phyloP scores from a whole-genome alignment of 106 monocot species.

The Allium sativum region DNA sequence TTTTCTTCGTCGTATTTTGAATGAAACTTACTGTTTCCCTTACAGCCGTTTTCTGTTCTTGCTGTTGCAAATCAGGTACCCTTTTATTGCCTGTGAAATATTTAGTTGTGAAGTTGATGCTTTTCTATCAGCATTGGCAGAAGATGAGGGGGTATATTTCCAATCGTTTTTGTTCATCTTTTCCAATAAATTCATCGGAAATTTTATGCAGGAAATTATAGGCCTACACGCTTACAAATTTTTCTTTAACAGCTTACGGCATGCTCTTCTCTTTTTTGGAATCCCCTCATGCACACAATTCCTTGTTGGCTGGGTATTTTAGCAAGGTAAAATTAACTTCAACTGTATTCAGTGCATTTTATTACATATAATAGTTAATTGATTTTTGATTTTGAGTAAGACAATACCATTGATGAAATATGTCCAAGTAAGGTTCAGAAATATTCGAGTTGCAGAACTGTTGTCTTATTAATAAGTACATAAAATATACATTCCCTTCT shows the following conservation, averaged over 20 bases:
- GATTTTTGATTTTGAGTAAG: slow-evolving; percentile 43
- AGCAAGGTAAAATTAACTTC: slow-evolving; percentile 33
- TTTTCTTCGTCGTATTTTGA: neutral
- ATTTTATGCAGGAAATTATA: slow-evolving; percentile 2
- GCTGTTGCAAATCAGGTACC: slow-evolving; percentile 33
- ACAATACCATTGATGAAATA: slow-evolving; percentile 47
- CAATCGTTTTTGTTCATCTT: slow-evolving; percentile 5
- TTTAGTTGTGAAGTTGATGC: slow-evolving; percentile 71
- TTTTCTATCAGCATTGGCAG: slow-evolving; percentile 59
- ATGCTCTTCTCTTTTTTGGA: slow-evolving; percentile 57
- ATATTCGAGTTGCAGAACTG: neutral
- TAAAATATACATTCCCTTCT: too few relatives aligned
- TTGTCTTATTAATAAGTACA: too few relatives aligned
- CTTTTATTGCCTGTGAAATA: slow-evolving; percentile 78
- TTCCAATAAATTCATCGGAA: neutral
- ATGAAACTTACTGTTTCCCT: neutral
- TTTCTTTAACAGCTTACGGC: slow-evolving; percentile 36
- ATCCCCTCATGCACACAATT: slow-evolving; percentile 29
- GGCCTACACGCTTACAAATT: neutral
- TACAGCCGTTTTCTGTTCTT: slow-evolving; percentile 2
- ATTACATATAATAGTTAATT: neutral
- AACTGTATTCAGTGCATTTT: neutral
- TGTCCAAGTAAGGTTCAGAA: slow-evolving; percentile 37
- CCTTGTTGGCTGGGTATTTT: slow-evolving; percentile 50
- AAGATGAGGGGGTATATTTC: slow-evolving; percentile 57